Evolutionary conservation across 805 yeast species (phyloP), one percentile per base, ranked within the genome.

Genomic region (Brettanomyces naardenensis): DNA sequence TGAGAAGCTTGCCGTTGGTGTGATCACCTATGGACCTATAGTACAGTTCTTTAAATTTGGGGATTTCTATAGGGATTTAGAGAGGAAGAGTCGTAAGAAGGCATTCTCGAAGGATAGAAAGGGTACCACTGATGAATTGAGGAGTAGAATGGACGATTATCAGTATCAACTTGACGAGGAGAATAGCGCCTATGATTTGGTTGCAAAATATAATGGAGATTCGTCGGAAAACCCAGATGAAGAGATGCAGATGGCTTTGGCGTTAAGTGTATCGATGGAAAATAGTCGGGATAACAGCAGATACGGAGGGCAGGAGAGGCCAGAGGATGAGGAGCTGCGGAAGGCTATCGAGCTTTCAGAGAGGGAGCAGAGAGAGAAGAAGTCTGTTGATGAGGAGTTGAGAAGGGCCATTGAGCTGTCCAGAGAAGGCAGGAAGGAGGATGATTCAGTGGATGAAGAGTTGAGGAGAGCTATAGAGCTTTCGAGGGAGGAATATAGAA

Each of bases 1-100:
- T 37, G 54, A 54, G 31, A 37, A 37, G 6, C 28, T 31, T 4
- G 41, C 53, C 3, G 42, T 50, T 28, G 77, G 78, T 6, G 44
- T 71, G 2, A 50, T 66, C 2, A 44, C 62, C 1, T 58, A 65
- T 43, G 74, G 71, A 0, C 62, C 68, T 20, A 44, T 58, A 2
- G 53, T 68, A 1, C 75, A 70, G 41, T 67, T 67, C 44, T 72
- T 72, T 45, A 66, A 63, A 38, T 65, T 69, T 55, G 77, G 75
- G 1, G 66, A 63, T 25, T 46, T 48, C 15, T 51, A 53, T 31
- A 38, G 46, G 18, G 44, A 36, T 26, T 11, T 5, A 6, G 29
- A 27, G 22, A 43, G 23, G n/a, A 41, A 41, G 21, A 42, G 38
- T 21, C 39, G 43, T 6, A 43, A 42, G 17, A 44, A 48, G 35